Base-by-base conservation (phyloP, 2,329 filamentous ascomycete genomes). In the Zalaria obscura region DNA sequence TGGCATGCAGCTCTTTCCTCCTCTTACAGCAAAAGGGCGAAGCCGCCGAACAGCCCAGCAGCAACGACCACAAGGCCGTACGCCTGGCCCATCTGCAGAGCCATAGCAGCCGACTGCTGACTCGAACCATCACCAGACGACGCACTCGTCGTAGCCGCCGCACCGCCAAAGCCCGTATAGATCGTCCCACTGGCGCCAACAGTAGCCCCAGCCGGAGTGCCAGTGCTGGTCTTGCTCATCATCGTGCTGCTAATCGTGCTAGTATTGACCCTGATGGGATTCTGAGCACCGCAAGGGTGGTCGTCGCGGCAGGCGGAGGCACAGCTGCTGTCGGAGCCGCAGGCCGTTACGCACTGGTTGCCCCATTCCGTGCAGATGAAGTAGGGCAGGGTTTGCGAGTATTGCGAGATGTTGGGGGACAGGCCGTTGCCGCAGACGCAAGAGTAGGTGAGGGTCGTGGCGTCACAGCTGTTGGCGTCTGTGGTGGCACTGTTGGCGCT, bases 381-480 rank as follows among this genome's bases (percentile, higher is more conserved):
- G 71, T 76, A 89, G 29, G 84, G 83, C 26, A 91, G 68, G 1
- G 83, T 88, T 51, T 85, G 70, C 18, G 78, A 80, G 71, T 81
- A 91, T 62, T 88, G 72, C 54, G 79, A 76, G 38, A 84, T 63
- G 63, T 88, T 87, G 50, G 83, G 83, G 40, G 72, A 63, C 47
- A 70, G 58, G 56, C 75, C 73, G 56, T 81, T 70, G 47, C 70
- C 69, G 66, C 83, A 91, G 51, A 85, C 67, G 60, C 83, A 91
- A 48, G 70, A 67, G 63, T 80, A 89, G n/a, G 65, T 69, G 39
- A 89, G 70, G 18, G 67, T 64, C 32, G 81, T 76, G 39, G 79
- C 53, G 56, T 86, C 71, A 58, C 83, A 89, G 5, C 68, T 68
- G 64, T 89, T 88, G 47, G 66, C 60, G 36, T 67, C 47, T 36